Evolutionary conservation across 495 filamentous ascomycete genomes (phyloP), one percentile per base, ranked within the genome.

Genomic region (Ascobolus immersus): DNA sequence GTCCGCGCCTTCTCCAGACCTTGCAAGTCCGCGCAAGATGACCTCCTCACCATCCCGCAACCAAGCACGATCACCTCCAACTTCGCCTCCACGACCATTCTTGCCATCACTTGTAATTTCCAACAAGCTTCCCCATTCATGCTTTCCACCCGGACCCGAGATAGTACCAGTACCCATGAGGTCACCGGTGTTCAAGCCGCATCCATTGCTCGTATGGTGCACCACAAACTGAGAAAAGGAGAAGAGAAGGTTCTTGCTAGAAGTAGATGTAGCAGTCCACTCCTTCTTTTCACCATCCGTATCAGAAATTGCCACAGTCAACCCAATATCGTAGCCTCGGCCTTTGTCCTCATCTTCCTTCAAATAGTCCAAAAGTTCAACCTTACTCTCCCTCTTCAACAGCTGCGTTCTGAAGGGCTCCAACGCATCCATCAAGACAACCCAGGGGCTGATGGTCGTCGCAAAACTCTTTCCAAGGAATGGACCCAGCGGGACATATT

Each of bases 161-260:
- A 94, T 90, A 1, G 84, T 94, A 2, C 84, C 84, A 3, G 75
- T 82, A 13, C 80, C 84, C 1, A 94, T 51, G 32, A 94, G 53
- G 43, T 94, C 84, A 22, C 84, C 84, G 0, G 73, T 60, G 25
- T 67, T 64, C 58, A 94, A 50, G 11, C 73, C 69, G 50, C 84
- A 94, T 15, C 84, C 84, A 1, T 72, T 76, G 28, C 84, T 61
- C 4, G 76, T 72, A 49, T 94, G 84, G 48, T 94, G 84, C 0
- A 84, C 71, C 23, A 94, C 59, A 79, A 94, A 90, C 55, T 94
- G 84, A 10, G 77, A 66, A 55, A 90, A 94, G 0, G 78, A 90
- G 61, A 69, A 94, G 14, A 94, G 63, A 18, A 93, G 64, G 50
- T 91, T 67, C 37, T 55, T 61, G 7, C 68, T 64, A 36, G 61